Base-by-base conservation (phyloP, 2,329 filamentous ascomycete species). In the Akanthomyces uredinophilus region DNA sequence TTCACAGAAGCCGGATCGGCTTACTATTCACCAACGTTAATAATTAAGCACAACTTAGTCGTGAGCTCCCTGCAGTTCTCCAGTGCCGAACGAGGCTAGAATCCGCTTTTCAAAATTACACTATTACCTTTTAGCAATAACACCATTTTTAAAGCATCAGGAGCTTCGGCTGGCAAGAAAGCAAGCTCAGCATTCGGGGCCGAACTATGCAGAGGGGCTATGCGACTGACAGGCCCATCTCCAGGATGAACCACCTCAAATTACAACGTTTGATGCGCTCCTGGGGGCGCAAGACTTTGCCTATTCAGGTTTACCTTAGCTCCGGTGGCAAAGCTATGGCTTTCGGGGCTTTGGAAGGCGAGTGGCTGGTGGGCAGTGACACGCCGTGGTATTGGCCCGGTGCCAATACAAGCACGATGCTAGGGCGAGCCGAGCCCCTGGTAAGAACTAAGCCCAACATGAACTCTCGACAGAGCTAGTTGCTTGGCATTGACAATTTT, bases 281-380 rank as follows among this genome's bases (percentile, higher is more conserved):
- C 22, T 46, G 39, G 4, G 6, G 24, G 41, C 41, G 16, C 41
- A 22, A 56, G 22, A 44, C 53, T 56, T 56, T 56, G 27, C 53
- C 53, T 35, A 16, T 57, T 46, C 4, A 46, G 43, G 54, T 3
- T 47, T 24, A 47, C 54, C 29, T n/a, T 57, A 47, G 54, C 41
- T 57, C 54, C 41, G 29, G 54, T 57, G 54, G 41, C 54, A 47
- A 57, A 20, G 27, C 41, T 16, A 32, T 47, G 54, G 32, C 35
- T 8, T 32, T 27, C 5, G 35, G 18, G 7, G 4, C 14, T 32
- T 29, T 20, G 16, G 44, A 5, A 29, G 16, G 11, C 16, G 20
- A 43, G n/a, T 16, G 27, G 24, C 20, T 20, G 14, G 39, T 18
- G 20, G 14, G 22, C 8, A 13, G 35, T 53, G 5, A 39, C 18